phyloP scores from a whole-genome alignment of 768 basidiomycete genomes.

The Hebeloma cylindrosporum region DNA sequence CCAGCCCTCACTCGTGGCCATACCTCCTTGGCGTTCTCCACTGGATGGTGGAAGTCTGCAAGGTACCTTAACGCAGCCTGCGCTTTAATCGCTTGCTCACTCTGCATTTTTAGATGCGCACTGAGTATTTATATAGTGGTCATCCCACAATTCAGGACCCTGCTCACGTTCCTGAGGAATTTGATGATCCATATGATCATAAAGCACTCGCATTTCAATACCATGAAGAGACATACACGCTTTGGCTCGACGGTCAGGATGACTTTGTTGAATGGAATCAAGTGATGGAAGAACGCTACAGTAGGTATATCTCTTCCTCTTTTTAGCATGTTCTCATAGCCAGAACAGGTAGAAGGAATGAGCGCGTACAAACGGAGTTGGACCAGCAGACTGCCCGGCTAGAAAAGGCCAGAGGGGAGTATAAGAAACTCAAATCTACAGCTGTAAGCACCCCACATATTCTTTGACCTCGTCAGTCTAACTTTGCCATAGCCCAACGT shows the following conservation, averaged over 20 bases:
- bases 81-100: constrained; percentile 27
- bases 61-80: constrained; percentile 48
- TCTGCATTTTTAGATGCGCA: constrained; percentile 30
- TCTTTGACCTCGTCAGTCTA: background rate
- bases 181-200: constrained; percentile 73
- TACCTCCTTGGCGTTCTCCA: constrained; percentile 82
- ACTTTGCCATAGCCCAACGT: constrained; percentile 53
- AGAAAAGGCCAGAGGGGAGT: constrained; percentile 48
- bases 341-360: constrained; percentile 64
- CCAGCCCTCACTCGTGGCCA: constrained; percentile 92
- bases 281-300: constrained; percentile 72
- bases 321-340: constrained; percentile 6
- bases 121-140: constrained; percentile 56
- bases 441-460: constrained; percentile 40
- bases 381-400: constrained; percentile 54
- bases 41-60: constrained; percentile 88
- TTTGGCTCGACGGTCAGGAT: constrained; percentile 68
- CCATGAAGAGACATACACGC: constrained; percentile 61
- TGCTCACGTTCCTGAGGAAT: constrained; percentile 65
- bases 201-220: constrained; percentile 78
- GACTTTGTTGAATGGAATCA: constrained; percentile 70
- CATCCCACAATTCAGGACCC: constrained; percentile 69
- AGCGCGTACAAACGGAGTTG: constrained; percentile 61
- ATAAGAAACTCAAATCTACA: constrained; percentile 59
- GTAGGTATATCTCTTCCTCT: constrained; percentile 38